These are phyloP conservation scores for Tagetes erecta DNA, from an alignment of 129 eudicot genomes.

Conservation along the genomic window DNA sequence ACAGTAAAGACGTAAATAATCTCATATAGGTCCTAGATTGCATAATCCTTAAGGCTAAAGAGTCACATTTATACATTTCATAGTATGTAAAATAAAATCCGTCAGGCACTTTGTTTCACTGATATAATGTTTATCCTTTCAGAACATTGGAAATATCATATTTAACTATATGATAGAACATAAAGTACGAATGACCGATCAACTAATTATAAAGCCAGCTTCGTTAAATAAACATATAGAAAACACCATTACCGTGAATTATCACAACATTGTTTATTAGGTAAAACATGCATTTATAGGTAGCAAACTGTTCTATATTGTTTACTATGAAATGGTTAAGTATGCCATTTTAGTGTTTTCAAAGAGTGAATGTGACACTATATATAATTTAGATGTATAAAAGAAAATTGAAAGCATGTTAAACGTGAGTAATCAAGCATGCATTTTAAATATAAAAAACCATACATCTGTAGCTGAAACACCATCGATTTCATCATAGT, in stretches of 20 bases:
- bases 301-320: not conserved
- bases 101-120: not conserved
- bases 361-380: conserved; percentile 1
- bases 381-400: not conserved
- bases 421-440: not conserved
- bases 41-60: not conserved
- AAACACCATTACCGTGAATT: not conserved
- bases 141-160: not conserved
- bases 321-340: not conserved
- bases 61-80: not conserved
- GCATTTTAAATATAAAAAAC: not conserved
- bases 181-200: not conserved
- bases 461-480: conserved; percentile 62
- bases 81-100: not conserved
- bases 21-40: not conserved
- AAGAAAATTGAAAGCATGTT: not conserved
- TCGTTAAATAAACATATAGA: not conserved
- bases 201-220: not conserved
- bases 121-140: not conserved
- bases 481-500: conserved; percentile 47
- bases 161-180: not conserved
- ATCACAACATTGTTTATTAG: not conserved
- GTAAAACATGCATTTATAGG: not conserved
- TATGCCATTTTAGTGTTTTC: not conserved
- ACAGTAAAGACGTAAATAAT: not conserved